Conservation (phyloP, 2,329 filamentous ascomycete genomes). For the Decorospora gaudefroyi region DNA sequence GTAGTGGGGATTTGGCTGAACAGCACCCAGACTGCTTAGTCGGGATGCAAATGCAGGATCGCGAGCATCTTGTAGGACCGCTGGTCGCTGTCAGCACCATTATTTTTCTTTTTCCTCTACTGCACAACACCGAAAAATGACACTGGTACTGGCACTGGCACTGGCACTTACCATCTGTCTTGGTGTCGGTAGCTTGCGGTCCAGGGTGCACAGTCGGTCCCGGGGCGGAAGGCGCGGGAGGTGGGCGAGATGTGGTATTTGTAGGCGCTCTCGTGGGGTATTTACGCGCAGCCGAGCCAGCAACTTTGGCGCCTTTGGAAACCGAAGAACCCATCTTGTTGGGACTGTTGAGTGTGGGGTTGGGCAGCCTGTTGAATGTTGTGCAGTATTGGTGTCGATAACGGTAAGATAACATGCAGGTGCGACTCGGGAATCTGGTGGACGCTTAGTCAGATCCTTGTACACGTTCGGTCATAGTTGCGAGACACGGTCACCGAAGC, state of each 20-base stretch:
- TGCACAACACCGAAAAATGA: too few species aligned
- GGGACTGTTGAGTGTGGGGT: slow-evolving; percentile 15
- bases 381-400: slow-evolving; percentile 29
- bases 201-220: slow-evolving; percentile 51
- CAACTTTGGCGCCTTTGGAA: slow-evolving; percentile 60
- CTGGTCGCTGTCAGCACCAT: slow-evolving; percentile 37
- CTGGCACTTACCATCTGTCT: slow-evolving; percentile 46
- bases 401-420: slow-evolving; percentile 28
- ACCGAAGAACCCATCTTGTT: slow-evolving; percentile 60
- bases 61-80: slow-evolving; percentile 63
- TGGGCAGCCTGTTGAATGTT: slow-evolving; percentile 26
- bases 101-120: not conserved
- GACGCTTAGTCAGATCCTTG: slow-evolving; percentile 8
- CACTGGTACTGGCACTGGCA: too few species aligned
- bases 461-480: slow-evolving; percentile 3
- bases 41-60: slow-evolving; percentile 76
- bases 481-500: too few species aligned
- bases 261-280: slow-evolving; percentile 58
- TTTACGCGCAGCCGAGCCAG: slow-evolving; percentile 57
- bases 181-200: slow-evolving; percentile 45
- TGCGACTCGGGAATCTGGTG: slow-evolving; percentile 8
- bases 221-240: slow-evolving; percentile 37
- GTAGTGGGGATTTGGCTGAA: slow-evolving; percentile 61
- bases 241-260: slow-evolving; percentile 36
- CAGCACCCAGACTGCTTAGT: slow-evolving; percentile 67